Percentiles rank a stretch among this genome's conserved stretches.
Conservation (phyloP, 2,329 filamentous ascomycete genomes). For the Penicillium sp. region DNA sequence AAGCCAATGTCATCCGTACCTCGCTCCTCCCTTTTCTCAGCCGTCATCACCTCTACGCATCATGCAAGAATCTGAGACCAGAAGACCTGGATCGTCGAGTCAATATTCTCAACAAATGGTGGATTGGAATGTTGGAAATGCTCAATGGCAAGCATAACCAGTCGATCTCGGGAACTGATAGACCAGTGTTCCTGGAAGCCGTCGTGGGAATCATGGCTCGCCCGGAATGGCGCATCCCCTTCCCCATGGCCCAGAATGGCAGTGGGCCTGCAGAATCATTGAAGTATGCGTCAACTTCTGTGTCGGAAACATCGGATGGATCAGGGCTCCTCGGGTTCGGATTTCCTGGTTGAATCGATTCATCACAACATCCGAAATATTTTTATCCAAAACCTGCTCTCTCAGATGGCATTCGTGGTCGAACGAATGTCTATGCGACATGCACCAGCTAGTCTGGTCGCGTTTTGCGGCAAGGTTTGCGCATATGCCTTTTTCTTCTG, state of each 20-base stretch:
- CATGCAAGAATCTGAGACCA: slow-evolving; percentile 64
- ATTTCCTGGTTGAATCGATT: slow-evolving; percentile 72
- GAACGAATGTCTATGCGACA: slow-evolving; percentile 83
- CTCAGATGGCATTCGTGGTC: slow-evolving; percentile 83
- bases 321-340: slow-evolving; percentile 57
- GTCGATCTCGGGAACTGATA: slow-evolving; percentile 78
- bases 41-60: slow-evolving; percentile 66
- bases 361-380: slow-evolving; percentile 87
- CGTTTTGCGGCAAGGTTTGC: slow-evolving; percentile 85
- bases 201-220: slow-evolving; percentile 81
- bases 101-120: slow-evolving; percentile 86
- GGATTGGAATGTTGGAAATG: slow-evolving; percentile 78
- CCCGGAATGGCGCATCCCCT: slow-evolving; percentile 78
- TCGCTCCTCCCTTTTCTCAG: slow-evolving; percentile 75
- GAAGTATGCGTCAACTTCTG: slow-evolving; percentile 45
- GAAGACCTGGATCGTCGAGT: slow-evolving; percentile 81
- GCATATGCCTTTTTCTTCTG: slow-evolving; percentile 94
- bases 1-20: slow-evolving; percentile 71
- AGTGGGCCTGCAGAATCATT: slow-evolving; percentile 33
- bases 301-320: slow-evolving; percentile 58
- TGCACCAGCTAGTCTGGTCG: slow-evolving; percentile 68
- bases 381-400: slow-evolving; percentile 76
- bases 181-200: slow-evolving; percentile 76
- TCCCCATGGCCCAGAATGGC: slow-evolving; percentile 58
- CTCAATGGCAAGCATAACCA: slow-evolving; percentile 73